These are phyloP conservation scores for Paramecium octaurelia DNA, from an alignment of 73 alveolate species.

Conservation along the genomic window DNA sequence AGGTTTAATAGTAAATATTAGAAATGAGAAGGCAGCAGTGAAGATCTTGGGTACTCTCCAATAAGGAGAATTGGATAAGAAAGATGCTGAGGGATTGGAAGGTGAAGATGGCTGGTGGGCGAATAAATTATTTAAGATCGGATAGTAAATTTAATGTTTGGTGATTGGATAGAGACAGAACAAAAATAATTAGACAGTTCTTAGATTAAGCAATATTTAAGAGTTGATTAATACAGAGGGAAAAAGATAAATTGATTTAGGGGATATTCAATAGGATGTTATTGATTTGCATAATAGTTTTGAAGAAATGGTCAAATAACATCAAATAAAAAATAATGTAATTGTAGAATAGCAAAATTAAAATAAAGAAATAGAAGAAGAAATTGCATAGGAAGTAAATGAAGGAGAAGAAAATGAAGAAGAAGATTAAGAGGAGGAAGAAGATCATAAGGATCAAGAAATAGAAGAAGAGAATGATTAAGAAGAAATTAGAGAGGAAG, in stretches of 20 bases:
- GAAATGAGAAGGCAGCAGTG: slow-evolving; percentile 22
- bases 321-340: background rate
- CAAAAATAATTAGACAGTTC: background rate
- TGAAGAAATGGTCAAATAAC: slow-evolving; percentile 7
- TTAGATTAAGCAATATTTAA: background rate
- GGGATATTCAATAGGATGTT: background rate
- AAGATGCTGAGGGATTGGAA: slow-evolving; percentile 47
- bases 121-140: slow-evolving; percentile 37
- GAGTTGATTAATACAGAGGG: slow-evolving; percentile 34
- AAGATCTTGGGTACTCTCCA: slow-evolving; percentile 11
- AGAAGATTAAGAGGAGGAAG: slow-evolving; percentile 71
- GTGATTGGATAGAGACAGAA: slow-evolving; percentile 29
- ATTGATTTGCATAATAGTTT: background rate
- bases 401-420: too few species aligned
- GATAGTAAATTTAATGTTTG: background rate
- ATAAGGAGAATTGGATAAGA: slow-evolving; percentile 36
- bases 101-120: slow-evolving; percentile 56
- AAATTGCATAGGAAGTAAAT: slow-evolving; percentile 24
- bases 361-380: background rate
- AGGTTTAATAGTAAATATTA: background rate
- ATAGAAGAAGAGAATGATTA: slow-evolving; percentile 69
- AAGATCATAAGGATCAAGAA: slow-evolving; percentile 69
- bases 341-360: background rate
- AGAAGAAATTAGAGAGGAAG: slow-evolving; percentile 69
- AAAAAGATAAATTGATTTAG: slow-evolving; percentile 13